A percentile compares a stretch with the other conserved stretches of the same genome.
Evolutionary conservation across 306 rosid genomes (phyloP).

Genomic region (Sechiopsis laciniata): DNA sequence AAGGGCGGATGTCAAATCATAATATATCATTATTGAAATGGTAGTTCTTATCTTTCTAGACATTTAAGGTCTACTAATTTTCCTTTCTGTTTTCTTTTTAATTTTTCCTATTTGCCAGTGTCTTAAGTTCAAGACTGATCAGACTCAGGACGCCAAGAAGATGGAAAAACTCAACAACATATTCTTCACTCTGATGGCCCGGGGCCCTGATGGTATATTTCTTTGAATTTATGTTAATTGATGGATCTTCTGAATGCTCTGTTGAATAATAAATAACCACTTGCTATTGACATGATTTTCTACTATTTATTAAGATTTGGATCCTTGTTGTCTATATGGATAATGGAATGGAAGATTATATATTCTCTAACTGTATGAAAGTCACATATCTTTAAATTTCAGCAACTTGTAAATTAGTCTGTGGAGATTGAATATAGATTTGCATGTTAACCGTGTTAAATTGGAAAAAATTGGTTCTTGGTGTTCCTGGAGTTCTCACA

Average conservation of each 20-base stretch:
- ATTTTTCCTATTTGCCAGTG: slow-evolving; percentile 34
- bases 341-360: too few relatives aligned
- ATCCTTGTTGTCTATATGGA: too few relatives aligned
- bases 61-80: slow-evolving; percentile 5
- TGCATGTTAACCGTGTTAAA: neutral
- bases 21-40: neutral
- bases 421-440: too few relatives aligned
- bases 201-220: slow-evolving; percentile 80
- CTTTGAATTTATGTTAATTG: neutral
- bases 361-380: slow-evolving; percentile 1
- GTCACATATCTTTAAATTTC: neutral
- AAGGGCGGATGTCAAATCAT: neutral
- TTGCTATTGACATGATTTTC: neutral
- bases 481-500: neutral
- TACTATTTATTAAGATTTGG: neutral
- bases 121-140: slow-evolving; percentile 88
- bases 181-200: slow-evolving; percentile 87
- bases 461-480: neutral
- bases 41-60: neutral
- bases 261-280: neutral
- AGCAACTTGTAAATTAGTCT: too few relatives aligned
- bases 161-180: slow-evolving; percentile 77
- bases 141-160: slow-evolving; percentile 88
- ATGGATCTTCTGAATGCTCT: slow-evolving; percentile 6
- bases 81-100: neutral